Evolutionary conservation across 1,284 basidiomycete species (phyloP).

Genomic region (Abortiporus biennis): DNA sequence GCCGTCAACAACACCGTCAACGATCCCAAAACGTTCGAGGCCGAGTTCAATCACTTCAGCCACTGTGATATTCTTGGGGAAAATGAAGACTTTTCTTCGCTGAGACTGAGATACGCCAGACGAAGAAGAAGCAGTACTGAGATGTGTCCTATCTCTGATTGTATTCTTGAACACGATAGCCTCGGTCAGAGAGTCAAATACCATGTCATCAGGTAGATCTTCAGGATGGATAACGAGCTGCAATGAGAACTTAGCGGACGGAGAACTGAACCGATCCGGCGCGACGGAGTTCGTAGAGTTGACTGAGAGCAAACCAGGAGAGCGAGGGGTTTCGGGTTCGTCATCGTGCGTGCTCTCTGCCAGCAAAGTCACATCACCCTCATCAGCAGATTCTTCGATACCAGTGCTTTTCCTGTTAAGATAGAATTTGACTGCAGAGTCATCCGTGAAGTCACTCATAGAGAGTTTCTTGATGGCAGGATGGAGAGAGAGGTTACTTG

Average conservation of each 20-base stretch:
- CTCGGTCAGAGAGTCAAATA: conserved; percentile 88
- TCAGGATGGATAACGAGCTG: conserved; percentile 83
- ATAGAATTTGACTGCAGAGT: conserved; percentile 95
- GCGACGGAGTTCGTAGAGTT: conserved; percentile 41
- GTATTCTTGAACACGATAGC: conserved; percentile 82
- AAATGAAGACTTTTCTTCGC: conserved; percentile 73
- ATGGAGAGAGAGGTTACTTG: conserved; percentile 87
- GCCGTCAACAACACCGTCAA: conserved; percentile 94
- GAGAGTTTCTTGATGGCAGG: conserved; percentile 90
- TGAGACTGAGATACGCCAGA: conserved; percentile 53
- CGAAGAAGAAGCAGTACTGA: conserved; percentile 27
- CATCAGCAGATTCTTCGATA: conserved; percentile 24
- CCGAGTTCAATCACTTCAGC: conserved; percentile 94
- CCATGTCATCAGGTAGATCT: conserved; percentile 90
- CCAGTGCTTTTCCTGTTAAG: conserved; percentile 57
- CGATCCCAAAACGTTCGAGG: conserved; percentile 88
- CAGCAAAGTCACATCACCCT: conserved; percentile 47
- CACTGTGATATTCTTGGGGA: conserved; percentile 92
- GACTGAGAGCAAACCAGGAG: conserved; percentile 36
- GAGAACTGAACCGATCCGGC: conserved; percentile 72
- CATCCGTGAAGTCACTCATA: conserved; percentile 97
- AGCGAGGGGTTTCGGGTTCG: conserved; percentile 17
- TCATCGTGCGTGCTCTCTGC: conserved; percentile 30
- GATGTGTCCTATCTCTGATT: conserved; percentile 46
- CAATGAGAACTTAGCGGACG: conserved; percentile 78